Base-by-base conservation (phyloP, 106 monocot genomes). In the Narthecium ossifragum region DNA sequence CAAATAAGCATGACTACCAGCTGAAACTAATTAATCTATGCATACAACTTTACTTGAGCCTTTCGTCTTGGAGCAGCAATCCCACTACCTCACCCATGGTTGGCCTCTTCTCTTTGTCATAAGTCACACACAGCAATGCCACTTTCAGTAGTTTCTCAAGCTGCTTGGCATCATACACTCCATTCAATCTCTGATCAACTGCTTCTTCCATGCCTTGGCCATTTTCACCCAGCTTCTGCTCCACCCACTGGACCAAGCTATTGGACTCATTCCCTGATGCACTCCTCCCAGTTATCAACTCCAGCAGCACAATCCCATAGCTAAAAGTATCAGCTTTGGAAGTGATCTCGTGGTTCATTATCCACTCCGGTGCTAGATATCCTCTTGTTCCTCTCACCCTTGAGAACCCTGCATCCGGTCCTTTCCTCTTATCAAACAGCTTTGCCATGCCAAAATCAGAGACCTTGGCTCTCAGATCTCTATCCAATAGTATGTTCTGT, bases 391-490 rank as follows among this genome's bases (percentile, higher is more conserved):
- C 63, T 50, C 63, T 48, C 31, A 63, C 34, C 31, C 26, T 20
- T 21, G 63, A 63, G 23, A 63, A 47, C 5, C 34, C 8, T 17
- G 34, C 32, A 23, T 18, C 24, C 21, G 13, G 2, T 0, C 29
- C 63, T 23, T 50, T 25, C 23, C 6, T 63, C 21, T 62, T 25
- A 39, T 1, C 15, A 9, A 20, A 5, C 0, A 63, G 20, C 25
- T 63, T 63, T 23, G 45, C 17, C 63, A 63, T 11, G 21, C 63
- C 63, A 49, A 63, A 63, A 32, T 63, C 63, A 10, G 63, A 47
- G 11, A 50, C 22, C 34, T 63, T 63, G 6, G 63, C 23, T 34
- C 50, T 18, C 23, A 63, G 26, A 31, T 63, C 11, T 3, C 15
- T 31, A 32, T 50, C 63, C 26, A 63, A 21, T 1, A 63, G 63